Evolutionary conservation across 805 yeast genomes (phyloP).

Genomic region (Zygotorulaspora chibaensis): DNA sequence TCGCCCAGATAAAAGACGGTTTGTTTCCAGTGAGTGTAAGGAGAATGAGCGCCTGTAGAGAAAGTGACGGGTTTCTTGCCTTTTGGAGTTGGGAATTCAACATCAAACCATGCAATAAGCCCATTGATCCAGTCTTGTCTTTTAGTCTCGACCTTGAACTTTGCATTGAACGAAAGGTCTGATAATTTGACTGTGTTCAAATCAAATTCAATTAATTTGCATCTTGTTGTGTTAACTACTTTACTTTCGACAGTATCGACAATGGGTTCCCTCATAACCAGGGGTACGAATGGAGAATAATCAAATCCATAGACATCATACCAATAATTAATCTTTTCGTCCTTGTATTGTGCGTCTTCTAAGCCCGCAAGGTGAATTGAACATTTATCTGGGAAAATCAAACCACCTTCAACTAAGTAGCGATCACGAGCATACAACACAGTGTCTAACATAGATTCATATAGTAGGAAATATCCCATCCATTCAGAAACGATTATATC

Average conservation of each 20-base stretch:
- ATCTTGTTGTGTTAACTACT: conserved; percentile 68
- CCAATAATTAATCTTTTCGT: conserved; percentile 91
- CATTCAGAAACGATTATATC: conserved; percentile 96
- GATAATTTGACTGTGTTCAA: conserved; percentile 82
- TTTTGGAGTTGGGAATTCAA: conserved; percentile 64
- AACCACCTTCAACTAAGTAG: conserved; percentile 72
- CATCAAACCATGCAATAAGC: conserved; percentile 89
- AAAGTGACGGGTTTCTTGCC: conserved; percentile 61
- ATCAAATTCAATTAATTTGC: conserved; percentile 74
- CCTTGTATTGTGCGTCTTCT: conserved; percentile 89
- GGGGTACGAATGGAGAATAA: conserved; percentile 80
- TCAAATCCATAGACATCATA: conserved; percentile 96
- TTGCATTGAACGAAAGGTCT: conserved; percentile 69
- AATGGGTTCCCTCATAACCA: conserved; percentile 89
- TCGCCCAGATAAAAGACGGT: conserved; percentile 87
- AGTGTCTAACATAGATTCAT: conserved; percentile 97
- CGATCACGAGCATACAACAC: conserved; percentile 91
- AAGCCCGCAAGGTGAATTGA: conserved; percentile 85
- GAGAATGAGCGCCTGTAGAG: conserved; percentile 91
- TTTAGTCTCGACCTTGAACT: conserved; percentile 68
- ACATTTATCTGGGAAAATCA: conserved; percentile 93
- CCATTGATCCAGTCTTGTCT: conserved; percentile 86
- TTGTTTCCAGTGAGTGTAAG: conserved; percentile 98
- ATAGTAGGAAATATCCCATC: conserved; percentile 97
- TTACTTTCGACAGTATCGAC: conserved; percentile 90